phyloP scores from a whole-genome alignment of 345 rosid species.

The Bruguiera sexangula region DNA sequence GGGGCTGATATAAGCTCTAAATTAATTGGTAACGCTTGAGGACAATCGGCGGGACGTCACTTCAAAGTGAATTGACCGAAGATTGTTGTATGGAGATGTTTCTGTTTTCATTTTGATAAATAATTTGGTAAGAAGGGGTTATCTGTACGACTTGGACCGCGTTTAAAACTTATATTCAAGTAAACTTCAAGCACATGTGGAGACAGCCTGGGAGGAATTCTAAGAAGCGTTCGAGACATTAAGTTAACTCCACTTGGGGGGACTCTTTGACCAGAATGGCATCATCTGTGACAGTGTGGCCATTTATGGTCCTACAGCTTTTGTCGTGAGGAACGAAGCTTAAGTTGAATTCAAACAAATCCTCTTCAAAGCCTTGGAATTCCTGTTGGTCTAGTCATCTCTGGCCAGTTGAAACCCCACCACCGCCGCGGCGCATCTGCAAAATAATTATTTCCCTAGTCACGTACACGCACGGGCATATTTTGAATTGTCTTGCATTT shows the following conservation, averaged over 20 bases:
- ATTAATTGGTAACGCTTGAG: slow-evolving; percentile 11
- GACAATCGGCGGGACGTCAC: slow-evolving; percentile 25
- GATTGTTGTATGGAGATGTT: slow-evolving; percentile 20
- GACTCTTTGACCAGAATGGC: slow-evolving; percentile 17
- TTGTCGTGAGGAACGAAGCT: not conserved
- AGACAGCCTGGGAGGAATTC: slow-evolving; percentile 30
- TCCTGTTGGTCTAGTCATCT: slow-evolving; percentile 8
- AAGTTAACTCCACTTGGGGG: slow-evolving; percentile 10
- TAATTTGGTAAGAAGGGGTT: not conserved
- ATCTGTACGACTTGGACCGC: not conserved
- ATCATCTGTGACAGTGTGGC: slow-evolving; percentile 4
- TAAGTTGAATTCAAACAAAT: not conserved
- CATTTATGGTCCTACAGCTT: slow-evolving; percentile 26
- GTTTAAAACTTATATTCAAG: slow-evolving; percentile 13
- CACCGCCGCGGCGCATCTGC: slow-evolving; percentile 3
- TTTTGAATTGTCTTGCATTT: slow-evolving; percentile 19
- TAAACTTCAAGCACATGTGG: slow-evolving; percentile 23
- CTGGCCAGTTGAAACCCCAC: not conserved
- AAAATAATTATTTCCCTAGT: not conserved
- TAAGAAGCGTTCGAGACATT: slow-evolving; percentile 1
- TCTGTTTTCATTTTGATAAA: slow-evolving; percentile 13
- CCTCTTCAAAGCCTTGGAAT: slow-evolving; percentile 8
- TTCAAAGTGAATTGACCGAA: slow-evolving; percentile 16
- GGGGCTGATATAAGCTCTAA: slow-evolving; percentile 22
- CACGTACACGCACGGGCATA: slow-evolving; percentile 1